These are phyloP conservation scores for Leptographium lundbergii DNA, from an alignment of 2,329 filamentous ascomycete genomes.

Conservation along the genomic window DNA sequence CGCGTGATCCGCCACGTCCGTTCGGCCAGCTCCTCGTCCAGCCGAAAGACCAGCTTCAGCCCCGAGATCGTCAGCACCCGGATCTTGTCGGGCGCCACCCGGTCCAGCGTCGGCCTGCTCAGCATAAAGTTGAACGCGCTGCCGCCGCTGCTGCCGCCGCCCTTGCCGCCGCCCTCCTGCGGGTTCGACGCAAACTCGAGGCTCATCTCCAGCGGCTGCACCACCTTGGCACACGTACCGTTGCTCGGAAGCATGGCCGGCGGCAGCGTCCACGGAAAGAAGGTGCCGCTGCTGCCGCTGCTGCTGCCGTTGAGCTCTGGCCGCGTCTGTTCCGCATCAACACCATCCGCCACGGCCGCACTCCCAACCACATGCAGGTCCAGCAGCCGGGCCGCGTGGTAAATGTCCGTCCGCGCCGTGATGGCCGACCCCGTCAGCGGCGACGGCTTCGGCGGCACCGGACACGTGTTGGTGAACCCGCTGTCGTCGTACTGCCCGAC, in stretches of 20 bases:
- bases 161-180: constrained; percentile 16
- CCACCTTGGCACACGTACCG: constrained; percentile 64
- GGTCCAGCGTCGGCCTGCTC: constrained; percentile 32
- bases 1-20: constrained; percentile 60
- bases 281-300: constrained; percentile 15
- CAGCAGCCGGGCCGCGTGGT: constrained; percentile 77
- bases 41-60: constrained; percentile 53
- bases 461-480: constrained; percentile 50
- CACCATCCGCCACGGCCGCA: too few relatives aligned
- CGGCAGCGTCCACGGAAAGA: constrained; percentile 90
- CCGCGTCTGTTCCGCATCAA: too few relatives aligned
- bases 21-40: constrained; percentile 38
- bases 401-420: constrained; percentile 68
- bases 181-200: constrained; percentile 47
- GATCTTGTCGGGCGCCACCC: constrained; percentile 31
- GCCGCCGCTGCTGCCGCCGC: constrained; percentile 9
- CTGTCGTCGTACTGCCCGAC: constrained; percentile 24
- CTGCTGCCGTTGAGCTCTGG: background rate
- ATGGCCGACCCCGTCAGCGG: constrained; percentile 67
- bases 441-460: constrained; percentile 42
- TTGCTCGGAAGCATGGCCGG: constrained; percentile 59
- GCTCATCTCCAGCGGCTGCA: constrained; percentile 55
- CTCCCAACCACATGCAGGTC: constrained; percentile 37
- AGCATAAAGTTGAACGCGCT: constrained; percentile 33
- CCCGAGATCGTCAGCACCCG: constrained; percentile 41